Evolutionary conservation across 495 filamentous ascomycete genomes (phyloP).

Genomic region (Chaetomium tenue): DNA sequence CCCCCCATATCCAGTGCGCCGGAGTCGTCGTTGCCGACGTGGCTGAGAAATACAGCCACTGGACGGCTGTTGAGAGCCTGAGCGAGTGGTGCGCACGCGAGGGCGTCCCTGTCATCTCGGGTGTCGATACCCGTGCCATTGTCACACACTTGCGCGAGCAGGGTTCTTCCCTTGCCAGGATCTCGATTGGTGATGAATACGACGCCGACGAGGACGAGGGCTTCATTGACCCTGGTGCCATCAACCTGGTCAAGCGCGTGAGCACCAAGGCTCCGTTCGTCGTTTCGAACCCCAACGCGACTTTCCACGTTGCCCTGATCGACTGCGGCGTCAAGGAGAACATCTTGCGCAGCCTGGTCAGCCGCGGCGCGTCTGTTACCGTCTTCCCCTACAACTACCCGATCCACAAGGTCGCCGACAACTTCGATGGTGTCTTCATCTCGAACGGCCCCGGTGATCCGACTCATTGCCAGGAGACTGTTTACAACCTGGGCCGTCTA

Average conservation of each 20-base stretch:
- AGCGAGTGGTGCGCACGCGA: slow-evolving; percentile 93
- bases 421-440: slow-evolving; percentile 98
- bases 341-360: slow-evolving; percentile 89
- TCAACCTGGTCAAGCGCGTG: slow-evolving; percentile 92
- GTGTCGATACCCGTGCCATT: slow-evolving; percentile 94
- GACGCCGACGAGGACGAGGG: slow-evolving; percentile 98
- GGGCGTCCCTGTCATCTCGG: slow-evolving; percentile 92
- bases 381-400: slow-evolving; percentile 94
- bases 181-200: slow-evolving; percentile 96
- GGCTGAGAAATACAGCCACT: slow-evolving; percentile 91
- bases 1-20: slow-evolving; percentile 91
- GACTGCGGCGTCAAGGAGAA: slow-evolving; percentile 99
- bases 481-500: slow-evolving; percentile 81
- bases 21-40: slow-evolving; percentile 95
- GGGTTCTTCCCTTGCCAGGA: slow-evolving; percentile 90
- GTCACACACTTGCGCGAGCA: slow-evolving; percentile 94
- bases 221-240: slow-evolving; percentile 89
- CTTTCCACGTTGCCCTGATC: slow-evolving; percentile 87
- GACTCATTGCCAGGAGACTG: slow-evolving; percentile 89
- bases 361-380: slow-evolving; percentile 82
- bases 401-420: slow-evolving; percentile 94
- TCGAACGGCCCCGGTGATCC: slow-evolving; percentile 98
- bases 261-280: slow-evolving; percentile 98
- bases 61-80: slow-evolving; percentile 94
- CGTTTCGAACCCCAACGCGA: slow-evolving; percentile 71